Evolutionary conservation across 306 rosid genomes (phyloP).

Genomic region (Corylus avellana): DNA sequence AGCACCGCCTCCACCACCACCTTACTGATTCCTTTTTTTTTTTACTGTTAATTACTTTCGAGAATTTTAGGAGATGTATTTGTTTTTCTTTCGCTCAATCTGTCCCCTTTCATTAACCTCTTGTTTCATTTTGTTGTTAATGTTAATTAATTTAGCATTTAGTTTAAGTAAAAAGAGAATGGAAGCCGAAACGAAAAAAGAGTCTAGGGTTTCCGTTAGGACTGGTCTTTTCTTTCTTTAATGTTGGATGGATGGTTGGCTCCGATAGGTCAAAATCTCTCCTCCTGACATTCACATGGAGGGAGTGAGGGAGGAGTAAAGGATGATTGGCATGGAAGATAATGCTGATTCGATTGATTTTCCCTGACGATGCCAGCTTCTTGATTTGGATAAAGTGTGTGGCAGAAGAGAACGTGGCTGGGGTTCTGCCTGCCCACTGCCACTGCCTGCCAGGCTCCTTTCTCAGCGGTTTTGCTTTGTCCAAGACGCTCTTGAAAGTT

Average conservation of each 20-base stretch:
- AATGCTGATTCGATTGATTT: conserved; percentile 17
- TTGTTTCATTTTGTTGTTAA: conserved; percentile 4
- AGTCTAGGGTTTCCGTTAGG: neutral
- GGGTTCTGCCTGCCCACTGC: conserved; percentile 38
- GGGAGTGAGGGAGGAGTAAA: too few relatives aligned
- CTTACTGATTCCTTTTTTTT: conserved; percentile 35
- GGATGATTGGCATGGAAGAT: conserved; percentile 4
- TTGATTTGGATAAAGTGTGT: conserved; percentile 46
- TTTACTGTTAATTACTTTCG: neutral
- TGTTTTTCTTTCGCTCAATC: neutral
- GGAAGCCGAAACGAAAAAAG: too few relatives aligned
- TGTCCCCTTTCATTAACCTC: conserved; percentile 11
- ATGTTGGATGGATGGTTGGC: neutral
- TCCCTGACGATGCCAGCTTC: conserved; percentile 13
- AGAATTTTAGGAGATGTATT: conserved; percentile 13
- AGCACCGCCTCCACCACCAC: conserved; percentile 61
- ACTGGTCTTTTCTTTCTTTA: neutral
- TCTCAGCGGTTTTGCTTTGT: conserved; percentile 30
- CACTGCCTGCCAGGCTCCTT: conserved; percentile 8
- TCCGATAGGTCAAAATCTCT: conserved; percentile 5
- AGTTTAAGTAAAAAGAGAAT: neutral
- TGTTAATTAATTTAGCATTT: conserved; percentile 3
- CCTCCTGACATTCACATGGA: too few relatives aligned
- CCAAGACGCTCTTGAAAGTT: conserved; percentile 15
- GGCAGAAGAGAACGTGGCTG: conserved; percentile 60